These are phyloP conservation scores for Peniophora sp. DNA, from an alignment of 1,284 basidiomycete genomes.

Conservation along the genomic window DNA sequence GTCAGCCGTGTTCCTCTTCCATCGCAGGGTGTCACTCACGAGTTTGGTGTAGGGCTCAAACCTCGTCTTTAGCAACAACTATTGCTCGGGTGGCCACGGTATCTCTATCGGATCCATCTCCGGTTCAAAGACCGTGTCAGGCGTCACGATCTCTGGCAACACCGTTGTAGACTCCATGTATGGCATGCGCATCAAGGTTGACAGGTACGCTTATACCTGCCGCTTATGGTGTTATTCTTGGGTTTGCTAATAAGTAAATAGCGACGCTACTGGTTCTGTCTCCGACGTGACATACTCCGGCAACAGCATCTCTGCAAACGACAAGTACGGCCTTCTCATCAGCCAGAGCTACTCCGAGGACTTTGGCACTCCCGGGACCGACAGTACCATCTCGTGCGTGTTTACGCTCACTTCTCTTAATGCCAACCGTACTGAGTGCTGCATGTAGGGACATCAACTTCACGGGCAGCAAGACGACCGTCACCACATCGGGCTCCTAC, in stretches of 20 bases:
- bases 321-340: slow-evolving; percentile 29
- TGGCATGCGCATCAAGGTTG: slow-evolving; percentile 33
- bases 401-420: background rate
- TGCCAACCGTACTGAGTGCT: background rate
- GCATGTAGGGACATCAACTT: slow-evolving; percentile 21
- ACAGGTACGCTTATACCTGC: slow-evolving; percentile 22
- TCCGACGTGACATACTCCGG: slow-evolving; percentile 29
- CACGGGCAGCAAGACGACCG: slow-evolving; percentile 14
- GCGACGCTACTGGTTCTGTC: slow-evolving; percentile 13
- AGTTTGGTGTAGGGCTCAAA: slow-evolving; percentile 29
- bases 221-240: background rate
- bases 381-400: slow-evolving; percentile 20
- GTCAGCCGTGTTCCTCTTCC: too few relatives aligned
- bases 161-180: slow-evolving; percentile 29
- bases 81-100: slow-evolving; percentile 51
- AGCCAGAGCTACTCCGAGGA: slow-evolving; percentile 31
- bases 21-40: too few relatives aligned
- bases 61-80: slow-evolving; percentile 45
- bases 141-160: slow-evolving; percentile 40
- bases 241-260: too few relatives aligned
- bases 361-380: slow-evolving; percentile 28
- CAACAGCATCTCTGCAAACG: slow-evolving; percentile 17
- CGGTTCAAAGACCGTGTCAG: slow-evolving; percentile 35
- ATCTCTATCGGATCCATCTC: slow-evolving; percentile 50
- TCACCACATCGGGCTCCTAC: slow-evolving; percentile 18